Evolutionary conservation across 805 yeast species (phyloP).

Genomic region (Priceomyces haplophilus): DNA sequence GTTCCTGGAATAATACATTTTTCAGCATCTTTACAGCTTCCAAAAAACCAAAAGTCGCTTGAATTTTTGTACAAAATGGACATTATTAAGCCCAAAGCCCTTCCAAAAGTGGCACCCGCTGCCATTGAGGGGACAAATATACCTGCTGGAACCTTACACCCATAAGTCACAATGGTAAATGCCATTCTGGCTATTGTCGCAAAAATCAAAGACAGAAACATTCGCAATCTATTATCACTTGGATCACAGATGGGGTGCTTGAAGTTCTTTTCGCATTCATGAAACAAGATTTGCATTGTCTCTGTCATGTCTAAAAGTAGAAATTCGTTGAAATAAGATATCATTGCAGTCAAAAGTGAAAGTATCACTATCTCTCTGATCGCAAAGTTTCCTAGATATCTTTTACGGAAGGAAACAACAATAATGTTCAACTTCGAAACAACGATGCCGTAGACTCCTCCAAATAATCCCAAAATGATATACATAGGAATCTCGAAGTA

Average conservation of each 20-base stretch:
- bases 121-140: conserved; percentile 97
- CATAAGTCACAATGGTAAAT: conserved; percentile 81
- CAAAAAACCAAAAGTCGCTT: conserved; percentile 33
- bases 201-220: conserved; percentile 52
- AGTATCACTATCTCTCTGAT: conserved; percentile 69
- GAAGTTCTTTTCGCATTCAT: conserved; percentile 63
- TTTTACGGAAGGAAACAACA: conserved; percentile 74
- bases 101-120: conserved; percentile 91
- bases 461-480: conserved; percentile 78
- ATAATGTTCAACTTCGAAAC: conserved; percentile 73
- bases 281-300: conserved; percentile 84
- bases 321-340: conserved; percentile 83
- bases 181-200: conserved; percentile 73
- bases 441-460: conserved; percentile 84
- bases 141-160: conserved; percentile 96
- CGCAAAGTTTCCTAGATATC: conserved; percentile 55
- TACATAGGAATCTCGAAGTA: conserved; percentile 80
- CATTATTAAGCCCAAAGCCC: conserved; percentile 76
- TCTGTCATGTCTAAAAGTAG: conserved; percentile 91
- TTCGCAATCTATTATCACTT: conserved; percentile 23
- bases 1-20: conserved; percentile 87
- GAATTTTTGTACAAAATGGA: conserved; percentile 39
- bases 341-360: conserved; percentile 64
- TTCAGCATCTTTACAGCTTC: conserved; percentile 29
- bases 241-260: conserved; percentile 39